A percentile compares a stretch with the other conserved stretches of the same genome.
phyloP scores from a whole-genome alignment of 306 rosid genomes.

The Cucurbita maxima region DNA sequence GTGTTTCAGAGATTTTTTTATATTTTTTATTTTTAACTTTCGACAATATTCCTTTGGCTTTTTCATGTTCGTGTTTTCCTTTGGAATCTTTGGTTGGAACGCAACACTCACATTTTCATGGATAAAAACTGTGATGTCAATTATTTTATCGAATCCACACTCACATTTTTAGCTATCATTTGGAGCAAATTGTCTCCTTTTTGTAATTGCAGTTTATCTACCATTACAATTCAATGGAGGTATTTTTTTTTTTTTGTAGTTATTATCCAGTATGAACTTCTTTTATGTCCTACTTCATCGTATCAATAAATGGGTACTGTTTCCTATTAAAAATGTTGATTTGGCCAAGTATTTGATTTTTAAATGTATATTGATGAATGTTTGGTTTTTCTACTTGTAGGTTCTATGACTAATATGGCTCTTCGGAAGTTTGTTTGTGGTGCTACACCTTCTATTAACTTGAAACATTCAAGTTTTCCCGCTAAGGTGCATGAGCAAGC shows the following conservation, averaged over 20 bases:
- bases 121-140: background rate
- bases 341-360: background rate
- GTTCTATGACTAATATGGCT: slow-evolving; percentile 64
- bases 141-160: background rate
- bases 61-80: background rate
- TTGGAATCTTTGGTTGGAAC: background rate
- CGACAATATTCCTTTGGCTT: background rate
- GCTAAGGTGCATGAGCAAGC: slow-evolving; percentile 30
- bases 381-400: slow-evolving; percentile 10
- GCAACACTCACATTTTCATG: background rate
- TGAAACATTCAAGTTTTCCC: slow-evolving; percentile 52
- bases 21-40: too few relatives aligned
- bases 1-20: too few relatives aligned
- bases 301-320: background rate
- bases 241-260: background rate
- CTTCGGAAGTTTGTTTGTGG: slow-evolving; percentile 54
- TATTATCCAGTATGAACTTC: background rate
- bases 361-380: background rate
- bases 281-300: background rate
- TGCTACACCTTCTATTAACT: slow-evolving; percentile 43
- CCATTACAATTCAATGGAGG: background rate
- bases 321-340: background rate
- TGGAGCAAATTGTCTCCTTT: background rate
- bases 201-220: background rate
- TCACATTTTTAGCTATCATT: background rate